Evolutionary conservation across 2,329 filamentous ascomycete species (phyloP).

Genomic region (Apiospora kogelbergensis): DNA sequence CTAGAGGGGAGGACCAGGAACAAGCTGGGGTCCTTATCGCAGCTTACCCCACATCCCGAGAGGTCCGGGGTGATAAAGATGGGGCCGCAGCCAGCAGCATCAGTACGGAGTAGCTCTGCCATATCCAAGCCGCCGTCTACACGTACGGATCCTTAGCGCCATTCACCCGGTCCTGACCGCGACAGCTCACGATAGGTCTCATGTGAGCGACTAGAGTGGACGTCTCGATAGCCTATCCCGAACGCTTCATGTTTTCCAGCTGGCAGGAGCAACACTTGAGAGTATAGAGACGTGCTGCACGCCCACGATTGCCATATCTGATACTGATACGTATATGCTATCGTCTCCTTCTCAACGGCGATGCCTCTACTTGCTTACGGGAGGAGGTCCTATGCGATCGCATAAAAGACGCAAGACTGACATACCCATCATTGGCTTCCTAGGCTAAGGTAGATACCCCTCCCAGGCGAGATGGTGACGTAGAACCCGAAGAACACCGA

Average conservation of each 20-base stretch:
- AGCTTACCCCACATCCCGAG: constrained; percentile 2
- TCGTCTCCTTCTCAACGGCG: no score
- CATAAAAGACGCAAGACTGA: not conserved
- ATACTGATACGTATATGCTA: no score
- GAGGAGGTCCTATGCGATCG: not conserved
- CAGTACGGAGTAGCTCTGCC: no score
- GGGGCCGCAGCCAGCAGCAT: not conserved
- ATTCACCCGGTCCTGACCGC: no score
- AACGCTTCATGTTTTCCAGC: no score
- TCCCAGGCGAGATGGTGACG: not conserved
- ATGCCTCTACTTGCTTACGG: not conserved
- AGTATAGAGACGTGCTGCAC: not conserved
- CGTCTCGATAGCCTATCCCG: no score
- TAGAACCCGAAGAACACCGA: not conserved
- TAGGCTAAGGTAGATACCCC: not conserved
- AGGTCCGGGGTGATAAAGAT: not conserved
- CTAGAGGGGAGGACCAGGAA: not conserved
- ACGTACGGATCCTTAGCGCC: no score
- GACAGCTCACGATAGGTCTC: no score
- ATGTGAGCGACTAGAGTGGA: no score
- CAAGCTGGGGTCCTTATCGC: not conserved
- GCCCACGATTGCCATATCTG: no score
- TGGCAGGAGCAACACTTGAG: not conserved
- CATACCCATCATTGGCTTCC: not conserved
- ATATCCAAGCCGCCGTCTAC: no score